phyloP scores from a whole-genome alignment of 805 yeast species.

The Saccharomyces kudriavzevii region DNA sequence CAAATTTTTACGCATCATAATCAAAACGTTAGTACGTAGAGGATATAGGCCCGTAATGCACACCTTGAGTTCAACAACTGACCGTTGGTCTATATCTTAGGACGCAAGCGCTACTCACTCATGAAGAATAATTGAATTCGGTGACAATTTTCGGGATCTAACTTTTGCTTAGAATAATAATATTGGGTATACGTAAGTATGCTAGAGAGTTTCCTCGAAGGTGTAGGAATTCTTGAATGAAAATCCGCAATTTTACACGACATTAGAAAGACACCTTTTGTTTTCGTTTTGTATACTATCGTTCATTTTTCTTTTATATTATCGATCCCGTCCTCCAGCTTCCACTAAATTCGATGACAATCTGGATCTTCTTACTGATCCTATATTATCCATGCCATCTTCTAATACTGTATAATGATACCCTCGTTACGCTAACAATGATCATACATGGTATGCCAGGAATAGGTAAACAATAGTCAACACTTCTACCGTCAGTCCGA shows the following conservation, averaged over 20 bases:
- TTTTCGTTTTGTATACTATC: too few relatives aligned
- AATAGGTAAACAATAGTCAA: too few relatives aligned
- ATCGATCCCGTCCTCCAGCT: too few relatives aligned
- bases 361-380: too few relatives aligned
- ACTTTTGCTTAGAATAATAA: background rate
- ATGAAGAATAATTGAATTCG: background rate
- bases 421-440: too few relatives aligned
- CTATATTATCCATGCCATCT: too few relatives aligned
- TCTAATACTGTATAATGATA: too few relatives aligned
- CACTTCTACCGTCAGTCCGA: too few relatives aligned
- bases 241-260: background rate
- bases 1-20: background rate
- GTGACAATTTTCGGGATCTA: background rate
- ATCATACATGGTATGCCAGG: too few relatives aligned
- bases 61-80: background rate
- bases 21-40: background rate
- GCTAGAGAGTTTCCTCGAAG: background rate
- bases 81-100: background rate
- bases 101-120: background rate
- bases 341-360: too few relatives aligned
- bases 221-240: background rate
- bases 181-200: background rate
- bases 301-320: too few relatives aligned
- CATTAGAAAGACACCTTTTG: too few relatives aligned
- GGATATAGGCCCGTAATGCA: background rate